Evolutionary conservation across 371 early-diverging fungal genomes (phyloP), one percentile per base, ranked within the genome.

Genomic region (Apophysomyces variabilis): DNA sequence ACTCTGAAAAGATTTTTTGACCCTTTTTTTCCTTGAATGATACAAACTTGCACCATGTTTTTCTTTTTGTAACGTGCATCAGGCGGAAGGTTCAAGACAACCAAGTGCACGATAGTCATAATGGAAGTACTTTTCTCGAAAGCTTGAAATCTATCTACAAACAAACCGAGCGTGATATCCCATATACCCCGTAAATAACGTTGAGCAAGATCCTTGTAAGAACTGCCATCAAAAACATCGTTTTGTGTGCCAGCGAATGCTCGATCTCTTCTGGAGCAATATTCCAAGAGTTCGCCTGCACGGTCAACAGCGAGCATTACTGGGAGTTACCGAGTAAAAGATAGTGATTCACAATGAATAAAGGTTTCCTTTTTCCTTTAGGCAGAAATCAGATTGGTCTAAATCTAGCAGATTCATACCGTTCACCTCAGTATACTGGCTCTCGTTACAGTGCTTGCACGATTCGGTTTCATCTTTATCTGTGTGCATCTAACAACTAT

Each of bases 81-180:
- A 7, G 61, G 61, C 12, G 61, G 61, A 12, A 61, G 45, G 35
- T 45, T 46, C 35, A 61, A 46, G 45, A 46, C 43, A 7, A 61
- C 45, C 18, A 61, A 0, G 32, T 61, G 61, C 5, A 45, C n/a
- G 43, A 46, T 7, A 7, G 26, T 61, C 61, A 61, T 61, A 0
- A 32, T 11, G 8, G 32, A 39, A 3, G 0, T 38, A 13, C 60
- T 16, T 32, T 5, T 35, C 38, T 38, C 38, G 36, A 38, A 41
- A 38, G 13, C 7, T 45, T 35, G 60, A 41, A 60, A 36, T 41
- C 38, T 41, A 38, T 60, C 38, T 11, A 16, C 38, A 21, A 38
- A 60, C 0, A 38, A 38, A 36, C 7, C 9, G n/a, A 45, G 16
- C 18, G 16, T 16, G 16, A 45, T 45, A 13, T 45, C 3, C 45